Evolutionary conservation across 1,284 basidiomycete genomes (phyloP), one percentile per base, ranked within the genome.

Genomic region (Moesziomyces parantarcticus): DNA sequence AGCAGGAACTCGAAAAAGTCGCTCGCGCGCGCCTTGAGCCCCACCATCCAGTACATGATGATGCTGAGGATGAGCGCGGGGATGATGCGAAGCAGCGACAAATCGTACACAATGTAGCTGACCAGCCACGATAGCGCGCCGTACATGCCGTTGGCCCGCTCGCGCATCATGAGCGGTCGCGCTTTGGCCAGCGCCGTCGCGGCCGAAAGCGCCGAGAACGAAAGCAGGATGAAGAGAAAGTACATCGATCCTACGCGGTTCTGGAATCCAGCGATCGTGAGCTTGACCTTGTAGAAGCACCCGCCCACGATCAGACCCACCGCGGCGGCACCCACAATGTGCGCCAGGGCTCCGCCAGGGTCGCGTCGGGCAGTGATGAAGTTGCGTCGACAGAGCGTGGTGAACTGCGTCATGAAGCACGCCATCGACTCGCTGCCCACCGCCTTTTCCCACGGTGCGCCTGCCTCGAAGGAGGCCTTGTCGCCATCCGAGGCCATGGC

Each of bases 241-340:
- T 73, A 78, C 57, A 80, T 72, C n/a, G 72, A 67, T 13, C 78
- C 78, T 10, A 80, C 67, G 23, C 78, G 75, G 22, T 77, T 78
- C 52, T 79, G 77, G 52, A 75, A 75, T 1, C 77, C 77, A 20
- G 66, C 75, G 23, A 80, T 78, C 10, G 75, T 71, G 20, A 74
- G 53, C 47, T 64, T 56, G 56, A 78, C 77, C 39, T 78, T 58
- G 61, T 62, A 80, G 66, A 78, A 80, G 32, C 65, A 67, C 1
- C 71, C 78, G n/a, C 78, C 77, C 18, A 69, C 60, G 45, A 78
- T 57, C n/a, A 77, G 45, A n/a, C 72, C 76, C 21, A 80, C 54
- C 18, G 61, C 50, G 16, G 65, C 50, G 7, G 72, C 53, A 7
- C 68, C 75, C n/a, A 67, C 40, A 22, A 78, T 57, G 46, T 80